A percentile compares a stretch with the other conserved stretches of the same genome.
Evolutionary conservation across 768 basidiomycete species (phyloP).

Genomic region (Bullera alba): DNA sequence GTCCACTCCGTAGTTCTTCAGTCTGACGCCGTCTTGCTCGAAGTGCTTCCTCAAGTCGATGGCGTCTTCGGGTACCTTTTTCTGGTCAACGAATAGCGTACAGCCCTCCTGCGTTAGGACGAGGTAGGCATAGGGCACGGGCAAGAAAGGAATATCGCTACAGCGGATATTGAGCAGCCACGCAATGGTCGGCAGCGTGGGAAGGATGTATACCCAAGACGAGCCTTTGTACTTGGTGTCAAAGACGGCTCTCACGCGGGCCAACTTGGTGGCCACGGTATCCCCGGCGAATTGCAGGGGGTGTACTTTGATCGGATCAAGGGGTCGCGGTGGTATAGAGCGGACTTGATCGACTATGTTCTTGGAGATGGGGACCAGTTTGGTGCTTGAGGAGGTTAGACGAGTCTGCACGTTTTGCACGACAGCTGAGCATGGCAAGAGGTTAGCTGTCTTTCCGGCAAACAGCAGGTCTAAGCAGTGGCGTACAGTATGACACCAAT

Average conservation of each 20-base stretch:
- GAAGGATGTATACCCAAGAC: conserved; percentile 59
- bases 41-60: conserved; percentile 9
- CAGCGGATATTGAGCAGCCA: conserved; percentile 85
- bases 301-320: conserved; percentile 53
- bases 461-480: background rate
- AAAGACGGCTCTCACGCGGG: conserved; percentile 51
- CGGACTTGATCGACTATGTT: conserved; percentile 38
- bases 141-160: conserved; percentile 82
- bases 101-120: conserved; percentile 59
- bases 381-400: conserved; percentile 12
- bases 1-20: conserved; percentile 54
- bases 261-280: conserved; percentile 60
- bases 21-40: conserved; percentile 13
- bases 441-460: background rate
- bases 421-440: conserved; percentile 1
- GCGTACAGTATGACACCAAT: conserved; percentile 26
- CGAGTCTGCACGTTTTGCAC: conserved; percentile 13
- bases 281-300: conserved; percentile 57
- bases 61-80: conserved; percentile 25
- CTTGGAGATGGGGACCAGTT: conserved; percentile 18
- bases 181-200: conserved; percentile 55
- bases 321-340: conserved; percentile 55
- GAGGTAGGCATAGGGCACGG: conserved; percentile 82
- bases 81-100: conserved; percentile 65
- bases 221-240: conserved; percentile 2